Evolutionary conservation across 495 filamentous ascomycete species (phyloP).

Genomic region (Neurospora terricola): DNA sequence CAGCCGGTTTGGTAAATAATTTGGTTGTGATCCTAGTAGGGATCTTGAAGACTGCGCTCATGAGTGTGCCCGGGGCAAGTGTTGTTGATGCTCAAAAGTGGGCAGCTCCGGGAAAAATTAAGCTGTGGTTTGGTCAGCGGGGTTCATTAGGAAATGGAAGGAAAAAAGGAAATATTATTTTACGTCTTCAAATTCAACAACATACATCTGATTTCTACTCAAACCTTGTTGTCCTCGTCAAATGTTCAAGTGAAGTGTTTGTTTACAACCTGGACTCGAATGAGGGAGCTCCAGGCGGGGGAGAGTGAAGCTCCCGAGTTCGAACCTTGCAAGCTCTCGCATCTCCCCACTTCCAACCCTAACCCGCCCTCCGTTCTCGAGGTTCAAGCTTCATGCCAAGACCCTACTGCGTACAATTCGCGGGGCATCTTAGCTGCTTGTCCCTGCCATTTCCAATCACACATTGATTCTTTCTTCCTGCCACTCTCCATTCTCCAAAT

Average conservation of each 20-base stretch:
- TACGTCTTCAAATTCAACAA: background rate
- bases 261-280: background rate
- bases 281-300: background rate
- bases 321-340: background rate
- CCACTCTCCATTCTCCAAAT: background rate
- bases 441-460: background rate
- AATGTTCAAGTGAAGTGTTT: background rate
- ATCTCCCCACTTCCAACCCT: background rate
- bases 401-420: background rate
- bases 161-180: background rate
- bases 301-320: background rate
- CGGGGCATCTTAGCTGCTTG: background rate
- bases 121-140: background rate
- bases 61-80: background rate
- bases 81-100: background rate
- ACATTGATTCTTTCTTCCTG: background rate
- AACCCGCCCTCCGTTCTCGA: background rate
- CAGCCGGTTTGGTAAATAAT: background rate
- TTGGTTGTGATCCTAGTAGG: background rate
- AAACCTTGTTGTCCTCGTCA: background rate
- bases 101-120: background rate
- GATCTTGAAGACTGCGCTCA: background rate
- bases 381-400: background rate
- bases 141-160: background rate
- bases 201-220: background rate